A percentile compares a stretch with the other conserved stretches of the same genome.
phyloP scores from a whole-genome alignment of 176 grass and related monocot genomes.

The Zoysia japonica region DNA sequence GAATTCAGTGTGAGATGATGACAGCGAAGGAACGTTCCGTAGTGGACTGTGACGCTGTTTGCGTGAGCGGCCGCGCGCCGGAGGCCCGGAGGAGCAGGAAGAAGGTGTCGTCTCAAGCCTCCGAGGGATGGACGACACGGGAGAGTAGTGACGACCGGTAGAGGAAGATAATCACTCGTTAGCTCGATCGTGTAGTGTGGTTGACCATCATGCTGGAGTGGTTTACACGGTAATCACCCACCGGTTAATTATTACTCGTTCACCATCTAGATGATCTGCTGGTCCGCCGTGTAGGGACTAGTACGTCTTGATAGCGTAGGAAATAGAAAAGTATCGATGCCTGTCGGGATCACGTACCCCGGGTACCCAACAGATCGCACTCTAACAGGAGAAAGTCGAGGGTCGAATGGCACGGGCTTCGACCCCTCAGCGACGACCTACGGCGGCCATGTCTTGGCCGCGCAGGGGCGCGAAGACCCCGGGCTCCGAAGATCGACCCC shows the following conservation, averaged over 20 bases:
- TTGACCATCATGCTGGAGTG: constrained; percentile 29
- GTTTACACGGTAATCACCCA: constrained; percentile 18
- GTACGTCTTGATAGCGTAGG: too few relatives aligned
- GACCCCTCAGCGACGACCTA: too few relatives aligned
- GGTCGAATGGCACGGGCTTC: too few relatives aligned
- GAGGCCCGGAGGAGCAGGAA: background rate
- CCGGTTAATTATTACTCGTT: background rate
- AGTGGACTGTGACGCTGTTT: constrained; percentile 40
- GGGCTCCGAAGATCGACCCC: too few relatives aligned
- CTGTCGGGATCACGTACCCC: too few relatives aligned
- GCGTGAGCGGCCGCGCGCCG: background rate
- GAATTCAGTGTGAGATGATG: background rate
- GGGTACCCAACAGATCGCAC: too few relatives aligned
- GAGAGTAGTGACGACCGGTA: constrained; percentile 4
- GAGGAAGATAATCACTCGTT: background rate
- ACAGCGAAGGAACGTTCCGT: constrained; percentile 13
- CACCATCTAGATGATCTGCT: background rate
- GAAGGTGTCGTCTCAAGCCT: constrained; percentile 14
- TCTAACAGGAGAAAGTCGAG: too few relatives aligned
- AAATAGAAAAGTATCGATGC: background rate
- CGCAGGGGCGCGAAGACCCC: too few relatives aligned
- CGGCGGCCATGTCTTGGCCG: too few relatives aligned
- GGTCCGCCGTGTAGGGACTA: too few relatives aligned
- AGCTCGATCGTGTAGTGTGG: background rate
- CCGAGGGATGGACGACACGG: background rate